Conservation (phyloP, 805 yeast genomes). For the Saccharomycopsis sp. region DNA sequence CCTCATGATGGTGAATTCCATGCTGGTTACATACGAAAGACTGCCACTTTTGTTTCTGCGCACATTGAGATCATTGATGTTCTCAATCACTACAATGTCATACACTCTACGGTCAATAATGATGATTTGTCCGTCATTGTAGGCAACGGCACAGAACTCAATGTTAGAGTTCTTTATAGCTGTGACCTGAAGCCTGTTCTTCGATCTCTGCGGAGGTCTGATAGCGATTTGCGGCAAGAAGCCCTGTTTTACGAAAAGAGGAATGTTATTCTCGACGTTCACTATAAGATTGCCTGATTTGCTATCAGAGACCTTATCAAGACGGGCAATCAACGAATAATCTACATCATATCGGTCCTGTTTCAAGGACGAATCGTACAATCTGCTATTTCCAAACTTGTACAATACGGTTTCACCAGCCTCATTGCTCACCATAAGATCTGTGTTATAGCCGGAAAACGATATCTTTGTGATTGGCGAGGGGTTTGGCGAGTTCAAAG, state of each 20-base stretch:
- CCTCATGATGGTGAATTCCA: constrained; percentile 71
- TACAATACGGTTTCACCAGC: constrained; percentile 73
- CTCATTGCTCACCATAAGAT: constrained; percentile 59
- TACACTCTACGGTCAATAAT: constrained; percentile 74
- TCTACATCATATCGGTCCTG: constrained; percentile 23
- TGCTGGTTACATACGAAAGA: constrained; percentile 39
- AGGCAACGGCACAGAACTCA: constrained; percentile 81
- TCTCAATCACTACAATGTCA: constrained; percentile 48
- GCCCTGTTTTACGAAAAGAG: constrained; percentile 46
- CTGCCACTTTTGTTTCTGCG: constrained; percentile 24
- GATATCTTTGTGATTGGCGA: constrained; percentile 53
- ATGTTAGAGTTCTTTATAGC: constrained; percentile 62
- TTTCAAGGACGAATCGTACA: constrained; percentile 32
- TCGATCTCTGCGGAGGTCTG: constrained; percentile 27
- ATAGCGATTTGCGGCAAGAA: constrained; percentile 51
- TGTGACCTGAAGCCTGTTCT: constrained; percentile 42
- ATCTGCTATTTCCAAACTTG: constrained; percentile 54
- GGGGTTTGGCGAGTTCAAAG: constrained; percentile 37
- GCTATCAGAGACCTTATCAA: not conserved
- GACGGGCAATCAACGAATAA: constrained; percentile 3
- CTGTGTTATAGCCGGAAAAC: constrained; percentile 72
- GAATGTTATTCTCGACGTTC: constrained; percentile 29
- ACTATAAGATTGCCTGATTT: constrained; percentile 14
- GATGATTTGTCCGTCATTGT: constrained; percentile 63
- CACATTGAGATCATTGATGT: constrained; percentile 26